Percentiles rank a stretch among this genome's conserved stretches.
Evolutionary conservation across 345 rosid genomes (phyloP).

Genomic region (Eutrema japonicum): DNA sequence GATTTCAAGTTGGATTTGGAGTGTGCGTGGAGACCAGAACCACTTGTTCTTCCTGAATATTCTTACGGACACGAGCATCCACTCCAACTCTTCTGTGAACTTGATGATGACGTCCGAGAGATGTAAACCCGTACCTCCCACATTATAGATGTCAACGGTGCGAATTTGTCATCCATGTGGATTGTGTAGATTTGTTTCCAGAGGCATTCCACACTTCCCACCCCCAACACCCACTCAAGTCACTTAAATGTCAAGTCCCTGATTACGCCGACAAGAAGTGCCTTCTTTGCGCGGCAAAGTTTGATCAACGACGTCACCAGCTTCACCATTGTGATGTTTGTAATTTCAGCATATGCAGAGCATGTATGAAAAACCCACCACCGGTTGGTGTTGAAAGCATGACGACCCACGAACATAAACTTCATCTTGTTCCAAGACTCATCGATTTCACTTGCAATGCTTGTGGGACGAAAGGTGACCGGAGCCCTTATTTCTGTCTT

Average conservation of each 20-base stretch:
- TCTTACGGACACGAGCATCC: not conserved
- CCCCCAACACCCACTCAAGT: constrained; percentile 22
- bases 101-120: no score
- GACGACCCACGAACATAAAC: constrained; percentile 15
- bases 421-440: constrained; percentile 14
- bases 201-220: constrained; percentile 25
- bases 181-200: not conserved
- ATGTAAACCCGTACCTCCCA: no score
- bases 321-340: constrained; percentile 26
- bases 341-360: constrained; percentile 13
- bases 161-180: not conserved
- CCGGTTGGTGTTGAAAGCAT: not conserved
- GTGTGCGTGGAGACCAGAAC: not conserved
- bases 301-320: accelerated
- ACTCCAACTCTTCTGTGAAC: not conserved
- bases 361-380: not conserved
- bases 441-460: constrained; percentile 19
- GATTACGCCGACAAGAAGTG: not conserved
- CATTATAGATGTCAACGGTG: not conserved
- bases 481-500: constrained; percentile 22
- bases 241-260: not conserved
- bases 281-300: not conserved
- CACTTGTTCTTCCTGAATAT: not conserved
- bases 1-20: constrained; percentile 13
- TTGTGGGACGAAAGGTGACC: constrained; percentile 13